Evolutionary conservation across 2,329 filamentous ascomycete genomes (phyloP).

Genomic region (Botryotinia calthae): DNA sequence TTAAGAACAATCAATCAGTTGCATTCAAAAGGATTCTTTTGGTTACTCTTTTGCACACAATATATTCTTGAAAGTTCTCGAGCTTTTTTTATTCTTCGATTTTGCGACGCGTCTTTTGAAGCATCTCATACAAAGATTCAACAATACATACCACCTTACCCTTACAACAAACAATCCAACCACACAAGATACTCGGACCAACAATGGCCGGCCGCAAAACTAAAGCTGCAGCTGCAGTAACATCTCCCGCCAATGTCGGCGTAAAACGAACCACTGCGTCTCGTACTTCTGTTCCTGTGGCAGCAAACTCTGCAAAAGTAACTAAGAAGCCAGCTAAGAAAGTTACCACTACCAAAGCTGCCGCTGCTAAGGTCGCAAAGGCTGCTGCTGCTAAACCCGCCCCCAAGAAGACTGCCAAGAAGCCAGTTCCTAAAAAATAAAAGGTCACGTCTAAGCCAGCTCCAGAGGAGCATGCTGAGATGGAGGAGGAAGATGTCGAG

Average conservation of each 20-base stretch:
- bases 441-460: not conserved
- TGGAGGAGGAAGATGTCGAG: not conserved
- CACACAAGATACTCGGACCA: not conserved
- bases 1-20: not conserved
- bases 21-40: not conserved
- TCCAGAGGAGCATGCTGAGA: not conserved
- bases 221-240: not conserved
- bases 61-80: constrained; percentile 3
- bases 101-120: not conserved
- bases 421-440: not conserved
- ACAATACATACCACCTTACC: not conserved
- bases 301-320: not conserved
- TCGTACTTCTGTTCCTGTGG: not conserved
- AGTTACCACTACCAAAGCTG: not conserved
- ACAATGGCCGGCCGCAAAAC: constrained; percentile 3
- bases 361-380: not conserved
- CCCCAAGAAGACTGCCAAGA: not conserved
- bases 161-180: not conserved
- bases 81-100: not conserved
- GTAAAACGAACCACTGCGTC: constrained; percentile 2
- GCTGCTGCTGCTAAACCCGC: not conserved
- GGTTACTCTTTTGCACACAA: not conserved
- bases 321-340: not conserved
- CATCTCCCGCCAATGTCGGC: constrained; percentile 4
- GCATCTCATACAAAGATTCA: not conserved